A percentile compares a stretch with the other conserved stretches of the same genome.
These are phyloP conservation scores for Vigna hirtella DNA, from an alignment of 306 rosid species.

Conservation along the genomic window DNA sequence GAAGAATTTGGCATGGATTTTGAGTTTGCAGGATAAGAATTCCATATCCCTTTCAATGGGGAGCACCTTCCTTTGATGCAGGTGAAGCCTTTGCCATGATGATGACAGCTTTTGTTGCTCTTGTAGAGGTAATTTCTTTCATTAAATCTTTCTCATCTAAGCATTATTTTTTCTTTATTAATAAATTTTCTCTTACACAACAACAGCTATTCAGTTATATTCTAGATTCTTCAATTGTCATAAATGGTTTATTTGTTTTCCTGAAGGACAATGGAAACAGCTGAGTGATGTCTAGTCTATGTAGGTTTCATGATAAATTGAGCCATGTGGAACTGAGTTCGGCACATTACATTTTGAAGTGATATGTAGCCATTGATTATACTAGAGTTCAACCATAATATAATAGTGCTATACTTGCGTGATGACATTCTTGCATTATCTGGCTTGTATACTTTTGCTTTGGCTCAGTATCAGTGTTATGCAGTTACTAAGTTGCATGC, in stretches of 20 bases:
- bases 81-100: constrained; percentile 99
- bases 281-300: not conserved
- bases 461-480: constrained; percentile 24
- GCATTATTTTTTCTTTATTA: constrained; percentile 19
- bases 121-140: constrained; percentile 78
- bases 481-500: constrained; percentile 1
- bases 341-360: constrained; percentile 2
- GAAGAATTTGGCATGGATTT: constrained; percentile 36
- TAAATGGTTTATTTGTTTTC: constrained; percentile 1
- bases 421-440: constrained; percentile 12
- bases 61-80: constrained; percentile 96
- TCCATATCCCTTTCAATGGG: constrained; percentile 99
- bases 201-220: constrained; percentile 2
- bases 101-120: constrained; percentile 92
- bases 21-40: constrained; percentile 87
- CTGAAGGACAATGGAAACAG: not conserved
- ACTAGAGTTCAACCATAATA: not conserved
- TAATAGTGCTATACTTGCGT: not conserved
- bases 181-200: constrained; percentile 9
- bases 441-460: constrained; percentile 2
- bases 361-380: constrained; percentile 9
- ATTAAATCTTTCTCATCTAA: constrained; percentile 13
- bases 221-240: constrained; percentile 3
- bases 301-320: constrained; percentile 2
- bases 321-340: not conserved